Evolutionary conservation across 2,329 filamentous ascomycete species (phyloP), one percentile per base, ranked within the genome.

Genomic region (Metarhizium anisopliae): DNA sequence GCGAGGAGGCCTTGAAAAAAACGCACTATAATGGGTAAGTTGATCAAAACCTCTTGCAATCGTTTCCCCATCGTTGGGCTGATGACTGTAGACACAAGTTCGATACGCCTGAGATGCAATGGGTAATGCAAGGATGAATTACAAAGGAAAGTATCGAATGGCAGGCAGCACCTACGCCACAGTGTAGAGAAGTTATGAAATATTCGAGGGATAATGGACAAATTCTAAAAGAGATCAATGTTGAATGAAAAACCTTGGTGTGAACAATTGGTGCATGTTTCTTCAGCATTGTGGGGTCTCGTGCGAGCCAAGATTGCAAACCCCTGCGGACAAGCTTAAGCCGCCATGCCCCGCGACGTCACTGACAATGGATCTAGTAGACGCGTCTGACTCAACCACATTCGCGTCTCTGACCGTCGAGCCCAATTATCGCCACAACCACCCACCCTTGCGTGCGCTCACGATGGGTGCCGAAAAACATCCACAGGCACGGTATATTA

Each of bases 61-160:
- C 3, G 4, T 25, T 25, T 25, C 25, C 25, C 5, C 32, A 8
- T 35, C 32, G 32, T 11, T 5, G 32, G 10, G 6, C 6, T 35
- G 32, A 11, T 8, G 2, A 35, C 2, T 42, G 3, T 42, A 77
- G 75, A 3, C 70, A 78, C 55, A 62, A 67, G 8, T 78, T 77
- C 53, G 66, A 75, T 25, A 64, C 72, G 14, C 59, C 66, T 10
- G 64, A 67, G 53, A 69, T 71, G 64, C 64, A 67, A 56, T 73
- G 70, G 71, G 47, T 58, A 10, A 11, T 25, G n/a, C 43, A 20
- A 47, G 43, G n/a, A n/a, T 25, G 4, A 25, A 25, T 25, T 25
- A 25, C 25, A 25, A 25, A 4, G 25, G 25, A 25, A 11, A 47
- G 18, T n/a, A 6, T 7, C 5, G 8, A 14, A 42, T 14, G 40